phyloP scores from a whole-genome alignment of 2,329 filamentous ascomycete genomes.

The Aspergillus uvarum region DNA sequence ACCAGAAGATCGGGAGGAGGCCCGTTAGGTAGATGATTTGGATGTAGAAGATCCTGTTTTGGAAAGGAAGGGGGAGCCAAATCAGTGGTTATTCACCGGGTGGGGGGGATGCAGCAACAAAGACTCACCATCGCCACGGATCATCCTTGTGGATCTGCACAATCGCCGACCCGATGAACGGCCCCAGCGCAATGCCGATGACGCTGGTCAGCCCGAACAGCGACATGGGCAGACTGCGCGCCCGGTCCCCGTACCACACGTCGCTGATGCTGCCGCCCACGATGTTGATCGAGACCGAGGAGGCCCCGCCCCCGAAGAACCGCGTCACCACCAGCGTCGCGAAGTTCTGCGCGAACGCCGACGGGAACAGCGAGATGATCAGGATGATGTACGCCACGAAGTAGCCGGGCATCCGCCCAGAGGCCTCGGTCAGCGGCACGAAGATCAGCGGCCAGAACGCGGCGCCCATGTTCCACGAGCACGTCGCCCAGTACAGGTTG shows the following conservation, averaged over 20 bases:
- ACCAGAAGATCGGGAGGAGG: constrained; percentile 42
- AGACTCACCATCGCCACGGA: constrained; percentile 43
- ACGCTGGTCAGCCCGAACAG: constrained; percentile 47
- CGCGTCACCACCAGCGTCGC: constrained; percentile 47
- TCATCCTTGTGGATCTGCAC: constrained; percentile 33
- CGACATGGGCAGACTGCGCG: constrained; percentile 44
- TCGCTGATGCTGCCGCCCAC: constrained; percentile 38
- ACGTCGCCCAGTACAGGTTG: constrained; percentile 36
- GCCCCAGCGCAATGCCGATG: constrained; percentile 46
- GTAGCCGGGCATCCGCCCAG: constrained; percentile 47
- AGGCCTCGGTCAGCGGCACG: constrained; percentile 41
- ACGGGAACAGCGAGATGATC: constrained; percentile 44
- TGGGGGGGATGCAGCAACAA: no score
- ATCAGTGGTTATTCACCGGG: no score
- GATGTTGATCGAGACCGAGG: constrained; percentile 45
- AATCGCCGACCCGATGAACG: constrained; percentile 45
- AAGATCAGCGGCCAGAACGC: constrained; percentile 40
- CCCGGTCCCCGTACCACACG: constrained; percentile 39
- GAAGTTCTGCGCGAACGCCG: constrained; percentile 46
- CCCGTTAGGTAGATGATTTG: constrained; percentile 47
- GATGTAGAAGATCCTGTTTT: constrained; percentile 44
- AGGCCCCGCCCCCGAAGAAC: constrained; percentile 47
- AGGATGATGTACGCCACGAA: constrained; percentile 44
- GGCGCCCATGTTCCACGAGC: constrained; percentile 41
- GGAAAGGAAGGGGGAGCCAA: no score